These are phyloP conservation scores for Pseudohalonectria lignicola DNA, from an alignment of 2,329 filamentous ascomycete genomes.

Conservation along the genomic window DNA sequence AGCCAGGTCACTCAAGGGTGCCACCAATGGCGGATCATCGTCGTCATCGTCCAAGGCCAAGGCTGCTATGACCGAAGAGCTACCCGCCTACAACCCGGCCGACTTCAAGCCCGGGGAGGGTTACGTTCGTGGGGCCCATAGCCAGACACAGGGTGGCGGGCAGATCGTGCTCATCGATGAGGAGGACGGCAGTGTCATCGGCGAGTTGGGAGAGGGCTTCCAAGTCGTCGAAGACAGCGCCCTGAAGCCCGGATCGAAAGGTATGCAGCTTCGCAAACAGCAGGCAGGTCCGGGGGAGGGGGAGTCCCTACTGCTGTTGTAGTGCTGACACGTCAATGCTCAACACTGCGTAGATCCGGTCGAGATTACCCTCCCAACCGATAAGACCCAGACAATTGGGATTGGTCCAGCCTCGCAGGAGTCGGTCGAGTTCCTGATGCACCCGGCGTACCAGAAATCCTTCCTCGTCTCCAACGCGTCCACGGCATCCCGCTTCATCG, in stretches of 20 bases:
- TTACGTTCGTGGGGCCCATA: slow-evolving; percentile 55
- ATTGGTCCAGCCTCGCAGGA: slow-evolving; percentile 58
- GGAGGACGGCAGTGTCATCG: slow-evolving; percentile 90
- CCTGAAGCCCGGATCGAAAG: slow-evolving; percentile 81
- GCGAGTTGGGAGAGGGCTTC: slow-evolving; percentile 39
- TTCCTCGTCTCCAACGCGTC: slow-evolving; percentile 78
- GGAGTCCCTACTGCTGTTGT: no score
- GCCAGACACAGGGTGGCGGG: slow-evolving; percentile 43
- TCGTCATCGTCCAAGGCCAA: slow-evolving; percentile 8
- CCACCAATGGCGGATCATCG: slow-evolving; percentile 9
- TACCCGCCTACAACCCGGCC: slow-evolving; percentile 67
- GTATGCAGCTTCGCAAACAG: slow-evolving; percentile 27
- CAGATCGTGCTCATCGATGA: slow-evolving; percentile 91
- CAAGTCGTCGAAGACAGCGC: slow-evolving; percentile 54
- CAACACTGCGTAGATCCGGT: slow-evolving; percentile 72
- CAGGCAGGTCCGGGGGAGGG: no score
- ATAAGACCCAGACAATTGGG: slow-evolving; percentile 52
- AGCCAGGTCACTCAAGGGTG: slow-evolving; percentile 11
- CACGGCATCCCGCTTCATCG: slow-evolving; percentile 80
- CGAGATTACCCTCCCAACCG: slow-evolving; percentile 61
- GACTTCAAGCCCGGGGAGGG: slow-evolving; percentile 71
- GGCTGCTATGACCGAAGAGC: slow-evolving; percentile 23
- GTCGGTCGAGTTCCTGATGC: slow-evolving; percentile 66
- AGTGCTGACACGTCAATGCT: no score
- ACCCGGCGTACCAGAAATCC: slow-evolving; percentile 87